These are phyloP conservation scores for Atkinsonella hypoxylon DNA, from an alignment of 2,329 filamentous ascomycete species.

Conservation along the genomic window DNA sequence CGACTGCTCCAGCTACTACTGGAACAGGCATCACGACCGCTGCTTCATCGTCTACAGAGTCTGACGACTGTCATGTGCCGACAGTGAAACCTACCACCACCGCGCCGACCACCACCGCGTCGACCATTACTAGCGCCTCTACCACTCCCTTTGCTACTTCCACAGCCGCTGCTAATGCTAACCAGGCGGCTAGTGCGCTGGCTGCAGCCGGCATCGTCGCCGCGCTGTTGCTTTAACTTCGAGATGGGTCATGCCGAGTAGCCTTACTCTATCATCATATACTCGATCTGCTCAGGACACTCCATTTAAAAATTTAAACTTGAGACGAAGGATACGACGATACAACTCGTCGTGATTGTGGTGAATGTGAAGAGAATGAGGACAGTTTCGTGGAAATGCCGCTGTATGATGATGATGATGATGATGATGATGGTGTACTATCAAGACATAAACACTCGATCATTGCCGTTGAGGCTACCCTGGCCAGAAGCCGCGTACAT, in stretches of 20 bases:
- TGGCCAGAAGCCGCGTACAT: neutral
- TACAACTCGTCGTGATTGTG: too few species aligned
- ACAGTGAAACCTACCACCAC: slow-evolving; percentile 1
- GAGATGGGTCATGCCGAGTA: neutral
- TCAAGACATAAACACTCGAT: neutral
- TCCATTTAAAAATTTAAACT: too few species aligned
- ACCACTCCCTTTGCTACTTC: slow-evolving; percentile 13
- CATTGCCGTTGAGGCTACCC: neutral
- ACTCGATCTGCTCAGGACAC: too few species aligned
- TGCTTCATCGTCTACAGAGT: neutral
- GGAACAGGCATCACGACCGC: slow-evolving; percentile 6
- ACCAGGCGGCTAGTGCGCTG: slow-evolving; percentile 22
- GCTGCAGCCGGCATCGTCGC: slow-evolving; percentile 27
- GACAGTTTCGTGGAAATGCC: neutral
- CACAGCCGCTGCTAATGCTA: slow-evolving; percentile 17
- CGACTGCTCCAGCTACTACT: neutral
- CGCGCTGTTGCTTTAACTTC: slow-evolving; percentile 28
- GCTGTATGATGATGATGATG: too few species aligned
- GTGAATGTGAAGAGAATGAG: neutral
- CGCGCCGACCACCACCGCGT: slow-evolving; percentile 4
- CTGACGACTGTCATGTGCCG: neutral
- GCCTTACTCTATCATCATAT: too few species aligned
- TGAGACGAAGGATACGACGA: too few species aligned
- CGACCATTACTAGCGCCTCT: neutral
- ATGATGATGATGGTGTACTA: neutral